Base-by-base conservation (phyloP, 495 filamentous ascomycete genomes). In the Hypoxylon fragiforme region DNA sequence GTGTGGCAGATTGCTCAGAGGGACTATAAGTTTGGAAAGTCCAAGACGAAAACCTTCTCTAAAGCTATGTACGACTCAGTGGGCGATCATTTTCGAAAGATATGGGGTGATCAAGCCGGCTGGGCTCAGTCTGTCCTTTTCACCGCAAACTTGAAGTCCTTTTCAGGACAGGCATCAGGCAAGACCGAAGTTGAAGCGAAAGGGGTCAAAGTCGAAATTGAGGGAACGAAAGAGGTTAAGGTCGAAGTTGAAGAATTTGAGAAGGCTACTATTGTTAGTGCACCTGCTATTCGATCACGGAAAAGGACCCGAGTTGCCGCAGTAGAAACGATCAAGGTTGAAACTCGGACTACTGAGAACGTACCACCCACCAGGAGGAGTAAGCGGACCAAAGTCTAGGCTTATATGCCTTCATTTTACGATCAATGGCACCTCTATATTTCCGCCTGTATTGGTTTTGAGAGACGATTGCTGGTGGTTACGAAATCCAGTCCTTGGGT, bases 41-140 rank as follows among this genome's bases (percentile, higher is more conserved):
- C 80, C 16, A 90, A 90, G 57, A 81, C 90, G 57, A 92, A 91
- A 60, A 91, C 88, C 22, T 76, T 99, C 48, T 95, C 85, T 12
- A 92, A 92, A 64, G 81, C 81, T 19, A 94, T 89, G 44, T 97
- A 97, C 66, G 85, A 91, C 61, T 89, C 91, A 6, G 81, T 99
- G 34, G 95, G 87, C 2, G 86, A 95, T 54, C 85, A 94, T 63
- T 97, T 97, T 69, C 81, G 94, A 22, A 82, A 81, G 42, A 79
- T 97, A 3, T 97, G 95, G 95, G 94, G 94, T 0, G 82, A 86
- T 24, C 89, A 97, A 59, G 94, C 94, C 7, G 94, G 94, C 1
- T 99, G 95, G 95, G 95, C 94, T 1, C 94, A 99, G 70, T 92
- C 86, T 31, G 95, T 98, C 13, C 79, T 99, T 3, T 99, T 99